Percentiles rank a stretch among this genome's conserved stretches.
Conservation (phyloP, 2,329 filamentous ascomycete genomes). For the Xylariaceae sp. region DNA sequence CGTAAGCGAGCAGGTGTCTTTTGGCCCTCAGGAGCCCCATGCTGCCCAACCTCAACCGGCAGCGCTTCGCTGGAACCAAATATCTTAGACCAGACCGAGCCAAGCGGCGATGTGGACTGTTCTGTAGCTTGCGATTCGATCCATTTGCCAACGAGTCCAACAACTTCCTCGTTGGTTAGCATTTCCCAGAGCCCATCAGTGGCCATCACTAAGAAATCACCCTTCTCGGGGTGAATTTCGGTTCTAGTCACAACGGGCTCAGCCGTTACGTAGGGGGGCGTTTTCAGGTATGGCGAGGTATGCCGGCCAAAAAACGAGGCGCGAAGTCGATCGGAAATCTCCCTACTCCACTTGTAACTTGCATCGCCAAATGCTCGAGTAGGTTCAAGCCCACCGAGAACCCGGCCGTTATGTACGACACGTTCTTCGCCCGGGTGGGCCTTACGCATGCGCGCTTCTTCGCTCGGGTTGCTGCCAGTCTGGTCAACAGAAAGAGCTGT, state of each 20-base stretch:
- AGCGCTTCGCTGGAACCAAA: constrained; percentile 57
- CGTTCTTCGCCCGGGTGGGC: constrained; percentile 87
- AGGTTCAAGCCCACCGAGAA: constrained; percentile 87
- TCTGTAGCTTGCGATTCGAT: constrained; percentile 67
- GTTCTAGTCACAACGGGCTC: constrained; percentile 94
- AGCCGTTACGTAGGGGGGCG: constrained; percentile 93
- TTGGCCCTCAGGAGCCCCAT: constrained; percentile 60
- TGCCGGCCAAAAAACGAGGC: constrained; percentile 82
- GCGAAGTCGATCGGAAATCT: constrained; percentile 78
- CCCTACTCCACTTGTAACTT: constrained; percentile 90
- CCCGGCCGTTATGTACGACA: constrained; percentile 82
- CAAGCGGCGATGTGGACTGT: constrained; percentile 60
- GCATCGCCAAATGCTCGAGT: constrained; percentile 94
- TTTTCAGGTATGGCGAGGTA: constrained; percentile 73
- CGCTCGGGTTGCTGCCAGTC: constrained; percentile 82
- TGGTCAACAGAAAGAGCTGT: constrained; percentile 88
- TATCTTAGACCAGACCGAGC: constrained; percentile 62
- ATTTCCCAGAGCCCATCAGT: constrained; percentile 99
- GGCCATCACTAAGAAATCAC: constrained; percentile 93
- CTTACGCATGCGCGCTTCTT: constrained; percentile 74
- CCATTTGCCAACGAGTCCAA: constrained; percentile 95
- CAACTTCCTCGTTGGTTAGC: constrained; percentile 96
- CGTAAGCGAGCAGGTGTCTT: constrained; percentile 81
- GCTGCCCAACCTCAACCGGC: constrained; percentile 67
- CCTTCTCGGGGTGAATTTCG: constrained; percentile 79